Evolutionary conservation across 345 rosid species (phyloP), one percentile per base, ranked within the genome.

Genomic region (Sisymbrium altissimum): DNA sequence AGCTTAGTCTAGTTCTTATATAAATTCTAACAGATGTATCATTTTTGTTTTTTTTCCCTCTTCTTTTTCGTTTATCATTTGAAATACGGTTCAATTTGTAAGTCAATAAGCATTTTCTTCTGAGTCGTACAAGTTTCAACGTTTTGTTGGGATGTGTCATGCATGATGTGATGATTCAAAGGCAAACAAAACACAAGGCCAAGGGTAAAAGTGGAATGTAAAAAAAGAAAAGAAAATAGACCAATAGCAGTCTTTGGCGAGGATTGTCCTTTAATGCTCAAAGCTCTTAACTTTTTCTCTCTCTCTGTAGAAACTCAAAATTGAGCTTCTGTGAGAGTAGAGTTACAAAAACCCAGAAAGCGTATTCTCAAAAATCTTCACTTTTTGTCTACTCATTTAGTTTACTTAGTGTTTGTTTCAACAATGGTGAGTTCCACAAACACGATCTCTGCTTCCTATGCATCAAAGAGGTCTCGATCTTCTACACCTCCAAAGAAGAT

Each of bases 381-480:
- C 12, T 1, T 43, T 49, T 61, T 25, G 32, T 43, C 9, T 2
- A 55, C 17, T 39, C 14, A 14, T 58, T 10, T 18, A 48, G 19
- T 17, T 10, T 17, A 9, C 7, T 19, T 8, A 49, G 1, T 49
- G 59, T 56, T 18, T 25, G 7, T 15, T 23, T 14, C 14, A 46
- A 70, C 12, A 64, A 76, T 76, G 80, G 80, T 76, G 66, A 64
- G 45, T 18, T 70, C 71, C 4, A n/a, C 71, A 9, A 25, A 14
- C 1, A 76, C 80, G 2, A 56, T 76, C 71, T 76, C 76, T 70
- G 80, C 60, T 18, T 76, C 80, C 18, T 44, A 19, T 38, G 49
- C 33, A 14, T 27, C 71, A 29, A 76, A 76, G 71, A 76, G 60
- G 64, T 64, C 76, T 45, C 40, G 46, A 64, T 64, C 80, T 63